These are phyloP conservation scores for Leishmania martiniquensis DNA, from an alignment of 208 protist species.

Conservation along the genomic window DNA sequence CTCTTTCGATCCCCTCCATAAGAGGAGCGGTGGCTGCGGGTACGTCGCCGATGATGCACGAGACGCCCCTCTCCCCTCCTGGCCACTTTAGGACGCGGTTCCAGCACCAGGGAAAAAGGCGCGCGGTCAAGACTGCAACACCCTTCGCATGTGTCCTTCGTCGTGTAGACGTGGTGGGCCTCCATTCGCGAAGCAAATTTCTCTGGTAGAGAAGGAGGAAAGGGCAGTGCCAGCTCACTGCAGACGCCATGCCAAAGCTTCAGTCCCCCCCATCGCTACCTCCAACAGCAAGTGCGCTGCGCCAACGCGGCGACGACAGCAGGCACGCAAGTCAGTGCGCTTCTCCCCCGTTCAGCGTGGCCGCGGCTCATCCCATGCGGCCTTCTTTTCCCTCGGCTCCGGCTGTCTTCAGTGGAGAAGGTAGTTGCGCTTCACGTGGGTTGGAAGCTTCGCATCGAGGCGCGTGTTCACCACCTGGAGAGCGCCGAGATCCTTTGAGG, in stretches of 20 bases:
- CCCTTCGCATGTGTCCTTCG: background rate
- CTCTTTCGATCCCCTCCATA: background rate
- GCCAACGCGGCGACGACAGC: background rate
- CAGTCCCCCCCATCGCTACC: background rate
- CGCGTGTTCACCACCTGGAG: slow-evolving; percentile 84
- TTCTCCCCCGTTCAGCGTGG: background rate
- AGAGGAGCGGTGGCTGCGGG: background rate
- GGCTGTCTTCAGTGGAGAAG: slow-evolving; percentile 65
- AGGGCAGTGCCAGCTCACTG: background rate
- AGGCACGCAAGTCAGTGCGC: background rate
- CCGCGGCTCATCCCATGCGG: background rate
- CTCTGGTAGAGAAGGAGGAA: background rate
- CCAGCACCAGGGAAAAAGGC: background rate
- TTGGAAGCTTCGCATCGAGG: slow-evolving; percentile 85
- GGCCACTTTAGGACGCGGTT: background rate
- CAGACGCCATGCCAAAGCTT: background rate
- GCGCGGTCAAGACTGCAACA: background rate
- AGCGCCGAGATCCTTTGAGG: slow-evolving; percentile 76
- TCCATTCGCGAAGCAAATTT: background rate
- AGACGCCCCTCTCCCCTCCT: background rate
- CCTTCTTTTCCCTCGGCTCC: background rate
- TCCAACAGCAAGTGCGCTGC: background rate
- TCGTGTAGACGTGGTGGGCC: background rate
- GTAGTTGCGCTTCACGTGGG: slow-evolving; percentile 88
- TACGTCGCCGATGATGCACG: background rate